Base-by-base conservation (phyloP, 208 protist species). In the Trypanosoma melophagium region DNA sequence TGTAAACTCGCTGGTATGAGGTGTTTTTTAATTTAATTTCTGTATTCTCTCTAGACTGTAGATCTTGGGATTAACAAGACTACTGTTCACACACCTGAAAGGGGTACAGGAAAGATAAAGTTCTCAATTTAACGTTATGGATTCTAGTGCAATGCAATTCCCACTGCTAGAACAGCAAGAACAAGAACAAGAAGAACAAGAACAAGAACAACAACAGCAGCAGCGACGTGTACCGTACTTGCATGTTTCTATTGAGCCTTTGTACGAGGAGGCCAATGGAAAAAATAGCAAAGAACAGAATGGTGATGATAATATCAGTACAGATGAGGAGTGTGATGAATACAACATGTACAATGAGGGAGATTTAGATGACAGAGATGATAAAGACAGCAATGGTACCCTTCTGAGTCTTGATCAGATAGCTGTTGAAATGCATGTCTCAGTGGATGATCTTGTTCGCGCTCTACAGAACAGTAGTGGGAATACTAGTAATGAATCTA, bases 371-470 rank as follows among this genome's bases (percentile, higher is more conserved):
- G 41, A 44, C 12, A 8, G 16, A 2, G 42, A 47, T 2, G 24
- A 24, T 28, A 40, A 47, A 0, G 22, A 41, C 22, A 16, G 10
- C 35, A 17, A 13, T n/a, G 40, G 21, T 58, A 0, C 28, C 28
- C 28, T 66, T 45, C 31, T 68, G 12, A 38, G 58, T 52, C 21
- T 68, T 13, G 35, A 53, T 52, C 12, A 68, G 31, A 52, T 68
- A 14, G 62, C 62, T 51, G 38, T 9, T 8, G 35, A 68, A 40
- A 60, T 68, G 62, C 7, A 41, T 59, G 35, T 68, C 1, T 14
- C 12, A n/a, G 62, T 68, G 25, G 62, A 68, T 28, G 62, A 68
- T 35, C 21, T 68, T n/a, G n/a, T 68, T 17, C 52, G n/a, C 12
- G 62, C 52, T 12, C 31, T 68, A 41, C 62, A 51, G 10, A 40